Evolutionary conservation across 2,329 filamentous ascomycete genomes (phyloP).

Genomic region (Pyrenochaeta sp.): DNA sequence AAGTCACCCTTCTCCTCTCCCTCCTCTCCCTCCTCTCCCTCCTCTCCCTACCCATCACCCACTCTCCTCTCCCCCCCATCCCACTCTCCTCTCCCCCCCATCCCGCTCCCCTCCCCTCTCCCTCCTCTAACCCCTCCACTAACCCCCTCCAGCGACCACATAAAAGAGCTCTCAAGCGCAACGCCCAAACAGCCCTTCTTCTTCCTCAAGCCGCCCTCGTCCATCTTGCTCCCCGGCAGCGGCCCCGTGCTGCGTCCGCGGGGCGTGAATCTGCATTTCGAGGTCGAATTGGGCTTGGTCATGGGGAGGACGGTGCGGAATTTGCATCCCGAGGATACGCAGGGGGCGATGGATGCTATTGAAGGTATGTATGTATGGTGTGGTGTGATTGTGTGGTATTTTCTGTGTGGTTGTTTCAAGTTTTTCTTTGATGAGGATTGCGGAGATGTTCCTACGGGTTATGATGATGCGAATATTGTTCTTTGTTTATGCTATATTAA

Average conservation of each 20-base stretch:
- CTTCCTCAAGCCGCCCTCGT: constrained; percentile 93
- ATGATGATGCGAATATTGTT: too few species aligned
- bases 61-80: too few species aligned
- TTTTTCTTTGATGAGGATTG: too few species aligned
- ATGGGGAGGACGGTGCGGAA: constrained; percentile 84
- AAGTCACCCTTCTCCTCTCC: too few species aligned
- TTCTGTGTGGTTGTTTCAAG: not conserved
- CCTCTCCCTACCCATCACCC: constrained; percentile 54
- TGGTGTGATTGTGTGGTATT: not conserved
- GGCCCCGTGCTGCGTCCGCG: constrained; percentile 83
- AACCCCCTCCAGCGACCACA: too few species aligned
- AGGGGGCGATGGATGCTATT: constrained; percentile 82
- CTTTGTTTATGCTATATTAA: too few species aligned
- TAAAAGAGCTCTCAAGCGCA: constrained; percentile 86
- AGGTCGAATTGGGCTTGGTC: constrained; percentile 90
- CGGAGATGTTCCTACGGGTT: too few species aligned
- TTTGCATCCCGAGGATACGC: constrained; percentile 74
- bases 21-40: not conserved
- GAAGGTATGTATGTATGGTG: constrained; percentile 63
- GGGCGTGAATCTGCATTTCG: constrained; percentile 89
- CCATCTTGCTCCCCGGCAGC: constrained; percentile 78
- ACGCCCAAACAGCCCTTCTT: constrained; percentile 97
- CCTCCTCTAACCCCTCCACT: too few species aligned
- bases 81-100: too few species aligned
- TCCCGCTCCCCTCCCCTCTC: too few species aligned